A percentile compares a stretch with the other conserved stretches of the same genome.
phyloP scores from a whole-genome alignment of 2,329 filamentous ascomycete species.

The Eutypa lata region DNA sequence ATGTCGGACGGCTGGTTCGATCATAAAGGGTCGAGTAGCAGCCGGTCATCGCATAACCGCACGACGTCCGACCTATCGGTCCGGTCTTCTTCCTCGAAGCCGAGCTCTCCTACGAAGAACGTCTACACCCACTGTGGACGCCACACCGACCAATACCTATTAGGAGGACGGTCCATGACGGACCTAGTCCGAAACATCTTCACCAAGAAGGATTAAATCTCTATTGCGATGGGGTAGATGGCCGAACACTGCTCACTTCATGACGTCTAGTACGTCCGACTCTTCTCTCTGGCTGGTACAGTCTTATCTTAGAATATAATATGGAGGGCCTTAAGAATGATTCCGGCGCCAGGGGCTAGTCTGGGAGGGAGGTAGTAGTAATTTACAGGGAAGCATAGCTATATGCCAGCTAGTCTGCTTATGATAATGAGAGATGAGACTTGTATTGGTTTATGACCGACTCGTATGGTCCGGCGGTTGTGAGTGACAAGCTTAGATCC shows the following conservation, averaged over 20 bases:
- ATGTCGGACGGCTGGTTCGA: slow-evolving; percentile 7
- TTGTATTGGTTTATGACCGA: no score
- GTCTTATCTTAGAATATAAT: slow-evolving; percentile 2
- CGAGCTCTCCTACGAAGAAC: slow-evolving; percentile 41
- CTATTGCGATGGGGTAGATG: slow-evolving; percentile 9
- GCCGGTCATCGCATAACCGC: slow-evolving; percentile 5
- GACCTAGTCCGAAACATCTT: slow-evolving; percentile 41
- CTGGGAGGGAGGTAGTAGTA: not conserved
- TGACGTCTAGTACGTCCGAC: not conserved
- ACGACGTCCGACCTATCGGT: slow-evolving; percentile 4
- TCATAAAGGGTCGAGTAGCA: slow-evolving; percentile 4
- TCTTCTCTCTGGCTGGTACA: slow-evolving; percentile 5
- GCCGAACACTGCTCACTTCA: not conserved
- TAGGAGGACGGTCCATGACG: slow-evolving; percentile 45
- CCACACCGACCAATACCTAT: slow-evolving; percentile 52
- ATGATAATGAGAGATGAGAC: not conserved
- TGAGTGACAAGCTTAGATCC: no score
- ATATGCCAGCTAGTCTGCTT: not conserved
- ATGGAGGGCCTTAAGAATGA: slow-evolving; percentile 8
- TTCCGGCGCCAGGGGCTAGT: slow-evolving; percentile 1
- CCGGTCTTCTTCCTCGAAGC: slow-evolving; percentile 19
- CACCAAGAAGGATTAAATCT: slow-evolving; percentile 21
- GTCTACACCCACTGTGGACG: slow-evolving; percentile 54
- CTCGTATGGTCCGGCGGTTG: no score
- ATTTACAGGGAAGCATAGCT: not conserved